Evolutionary conservation across 805 yeast genomes (phyloP).

Genomic region (Monosporozyma unispora): DNA sequence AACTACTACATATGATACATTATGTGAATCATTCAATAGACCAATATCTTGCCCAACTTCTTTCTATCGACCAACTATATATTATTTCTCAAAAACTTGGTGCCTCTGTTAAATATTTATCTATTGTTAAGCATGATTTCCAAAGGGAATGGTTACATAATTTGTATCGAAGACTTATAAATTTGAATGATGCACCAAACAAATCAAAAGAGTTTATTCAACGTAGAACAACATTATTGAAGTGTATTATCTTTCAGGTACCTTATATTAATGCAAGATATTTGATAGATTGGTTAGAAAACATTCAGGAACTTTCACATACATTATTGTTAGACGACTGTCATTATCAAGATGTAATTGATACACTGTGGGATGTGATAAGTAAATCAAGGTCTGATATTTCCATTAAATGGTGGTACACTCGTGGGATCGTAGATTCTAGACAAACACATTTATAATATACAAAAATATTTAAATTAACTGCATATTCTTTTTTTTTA

Average conservation of each 20-base stretch:
- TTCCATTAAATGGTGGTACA: constrained; percentile 26
- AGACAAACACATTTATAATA: not conserved
- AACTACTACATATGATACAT: constrained; percentile 4
- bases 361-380: constrained; percentile 17
- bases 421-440: not conserved
- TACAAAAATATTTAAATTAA: not conserved
- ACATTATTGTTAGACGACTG: not conserved
- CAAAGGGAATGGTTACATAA: constrained; percentile 14
- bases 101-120: constrained; percentile 8
- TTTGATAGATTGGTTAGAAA: constrained; percentile 20
- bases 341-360: constrained; percentile 7
- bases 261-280: constrained; percentile 10
- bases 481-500: not conserved
- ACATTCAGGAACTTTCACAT: constrained; percentile 12
- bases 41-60: constrained; percentile 9
- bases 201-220: constrained; percentile 2
- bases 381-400: constrained; percentile 11
- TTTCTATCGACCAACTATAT: constrained; percentile 17
- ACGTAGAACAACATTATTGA: constrained; percentile 9
- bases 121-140: constrained; percentile 11
- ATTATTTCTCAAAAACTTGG: constrained; percentile 14
- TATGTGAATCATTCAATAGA: constrained; percentile 12
- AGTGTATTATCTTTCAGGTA: constrained; percentile 19
- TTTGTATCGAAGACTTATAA: constrained; percentile 10
- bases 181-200: not conserved